phyloP scores from a whole-genome alignment of 768 basidiomycete genomes.

The Rhizopogon rudus region DNA sequence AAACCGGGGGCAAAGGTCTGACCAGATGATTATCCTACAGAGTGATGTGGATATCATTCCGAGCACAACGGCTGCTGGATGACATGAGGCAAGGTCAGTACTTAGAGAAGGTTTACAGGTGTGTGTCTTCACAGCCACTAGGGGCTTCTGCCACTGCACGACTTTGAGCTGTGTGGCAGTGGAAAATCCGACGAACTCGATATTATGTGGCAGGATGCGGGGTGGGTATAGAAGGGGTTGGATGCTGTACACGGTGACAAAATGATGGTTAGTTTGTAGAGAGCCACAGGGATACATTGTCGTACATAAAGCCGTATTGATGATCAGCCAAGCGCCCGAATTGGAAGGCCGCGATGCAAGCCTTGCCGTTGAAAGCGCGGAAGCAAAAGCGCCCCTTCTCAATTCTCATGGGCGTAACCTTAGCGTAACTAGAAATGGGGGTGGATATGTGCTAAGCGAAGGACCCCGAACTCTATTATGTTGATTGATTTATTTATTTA shows the following conservation, averaged over 20 bases:
- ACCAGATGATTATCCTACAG: neutral
- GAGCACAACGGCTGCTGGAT: constrained; percentile 12
- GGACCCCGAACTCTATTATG: constrained; percentile 19
- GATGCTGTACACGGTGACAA: neutral
- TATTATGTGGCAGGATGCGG: neutral
- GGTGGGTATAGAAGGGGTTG: neutral
- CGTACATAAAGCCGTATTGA: neutral
- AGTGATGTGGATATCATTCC: constrained; percentile 7
- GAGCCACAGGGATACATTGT: neutral
- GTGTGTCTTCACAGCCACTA: constrained; percentile 2
- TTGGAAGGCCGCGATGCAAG: constrained; percentile 14
- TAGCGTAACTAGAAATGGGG: constrained; percentile 9
- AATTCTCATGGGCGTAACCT: constrained; percentile 12
- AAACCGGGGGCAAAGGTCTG: constrained; percentile 4
- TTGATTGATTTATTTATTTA: constrained; percentile 3
- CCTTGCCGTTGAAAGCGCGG: constrained; percentile 10
- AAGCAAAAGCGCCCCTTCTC: constrained; percentile 18
- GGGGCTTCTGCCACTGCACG: neutral
- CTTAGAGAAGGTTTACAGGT: neutral
- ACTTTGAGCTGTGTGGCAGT: too few relatives aligned
- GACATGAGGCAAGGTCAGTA: neutral
- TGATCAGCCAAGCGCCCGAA: constrained; percentile 16
- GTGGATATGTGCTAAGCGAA: constrained; percentile 7
- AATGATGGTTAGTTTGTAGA: too few relatives aligned
- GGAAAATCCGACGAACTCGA: neutral